These are phyloP conservation scores for Megacollybia marginata DNA, from an alignment of 768 basidiomycete species.

Conservation along the genomic window DNA sequence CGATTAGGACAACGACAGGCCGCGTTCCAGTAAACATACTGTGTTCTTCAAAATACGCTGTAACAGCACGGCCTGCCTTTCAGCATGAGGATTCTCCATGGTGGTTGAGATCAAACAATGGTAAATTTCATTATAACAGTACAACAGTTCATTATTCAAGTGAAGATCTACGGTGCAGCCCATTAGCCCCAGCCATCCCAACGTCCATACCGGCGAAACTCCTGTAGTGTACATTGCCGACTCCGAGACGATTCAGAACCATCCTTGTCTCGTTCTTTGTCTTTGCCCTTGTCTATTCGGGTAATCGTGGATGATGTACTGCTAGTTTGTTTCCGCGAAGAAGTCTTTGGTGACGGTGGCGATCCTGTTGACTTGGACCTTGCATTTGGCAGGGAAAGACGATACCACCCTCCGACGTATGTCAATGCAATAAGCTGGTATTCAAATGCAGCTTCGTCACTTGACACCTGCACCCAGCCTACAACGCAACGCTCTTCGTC, in stretches of 20 bases:
- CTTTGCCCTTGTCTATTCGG: conserved; percentile 45
- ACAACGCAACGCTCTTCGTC: conserved; percentile 85
- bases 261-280: conserved; percentile 54
- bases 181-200: conserved; percentile 82
- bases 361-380: conserved; percentile 23
- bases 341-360: conserved; percentile 34
- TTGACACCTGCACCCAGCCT: conserved; percentile 67
- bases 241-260: conserved; percentile 51
- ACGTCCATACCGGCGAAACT: conserved; percentile 76
- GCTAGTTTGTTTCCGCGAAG: conserved; percentile 39
- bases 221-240: conserved; percentile 61
- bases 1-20: conserved; percentile 1
- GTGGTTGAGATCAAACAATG: too few species aligned
- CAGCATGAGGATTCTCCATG: conserved; percentile 96
- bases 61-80: conserved; percentile 83
- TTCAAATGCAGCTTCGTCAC: conserved; percentile 34
- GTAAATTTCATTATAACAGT: too few species aligned
- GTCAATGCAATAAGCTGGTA: conserved; percentile 82
- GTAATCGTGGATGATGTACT: conserved; percentile 44
- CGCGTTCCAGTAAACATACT: conserved; percentile 37
- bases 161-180: neutral
- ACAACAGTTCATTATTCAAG: neutral
- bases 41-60: conserved; percentile 89
- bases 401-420: conserved; percentile 89
- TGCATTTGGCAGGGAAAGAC: conserved; percentile 54